phyloP scores from a whole-genome alignment of 2,329 filamentous ascomycete species.

The Penicillium sp. region DNA sequence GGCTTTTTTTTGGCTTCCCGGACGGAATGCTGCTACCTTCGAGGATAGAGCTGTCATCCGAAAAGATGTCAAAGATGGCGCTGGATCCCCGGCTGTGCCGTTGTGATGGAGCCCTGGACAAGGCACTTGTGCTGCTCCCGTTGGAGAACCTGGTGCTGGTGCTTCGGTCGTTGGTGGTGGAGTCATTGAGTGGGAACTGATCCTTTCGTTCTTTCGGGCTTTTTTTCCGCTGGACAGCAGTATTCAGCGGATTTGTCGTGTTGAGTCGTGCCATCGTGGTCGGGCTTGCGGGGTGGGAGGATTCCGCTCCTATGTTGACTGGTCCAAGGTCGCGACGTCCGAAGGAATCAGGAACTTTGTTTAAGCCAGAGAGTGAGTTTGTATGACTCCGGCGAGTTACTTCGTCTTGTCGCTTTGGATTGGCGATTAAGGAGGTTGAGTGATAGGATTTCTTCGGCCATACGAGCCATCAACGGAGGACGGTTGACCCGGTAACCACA shows the following conservation, averaged over 20 bases:
- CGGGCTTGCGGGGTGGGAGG: background rate
- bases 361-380: background rate
- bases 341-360: background rate
- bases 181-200: background rate
- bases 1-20: conserved; percentile 25
- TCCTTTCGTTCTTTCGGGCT: background rate
- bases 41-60: conserved; percentile 26
- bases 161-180: conserved; percentile 4
- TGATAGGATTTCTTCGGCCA: conserved; percentile 1
- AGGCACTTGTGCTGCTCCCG: background rate
- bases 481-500: conserved; percentile 20
- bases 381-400: background rate
- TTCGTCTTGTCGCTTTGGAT: background rate
- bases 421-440: background rate
- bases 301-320: background rate
- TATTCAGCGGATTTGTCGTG: conserved; percentile 19
- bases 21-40: conserved; percentile 18
- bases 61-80: conserved; percentile 33
- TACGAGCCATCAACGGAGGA: conserved; percentile 2
- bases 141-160: conserved; percentile 6
- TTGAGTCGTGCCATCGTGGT: conserved; percentile 32
- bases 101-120: conserved; percentile 17
- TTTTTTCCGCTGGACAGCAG: conserved; percentile 11
- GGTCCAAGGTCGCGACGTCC: background rate
- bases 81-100: conserved; percentile 22